Base-by-base conservation (phyloP, 2,329 filamentous ascomycete species). In the Alternaria hordeiaustralica region DNA sequence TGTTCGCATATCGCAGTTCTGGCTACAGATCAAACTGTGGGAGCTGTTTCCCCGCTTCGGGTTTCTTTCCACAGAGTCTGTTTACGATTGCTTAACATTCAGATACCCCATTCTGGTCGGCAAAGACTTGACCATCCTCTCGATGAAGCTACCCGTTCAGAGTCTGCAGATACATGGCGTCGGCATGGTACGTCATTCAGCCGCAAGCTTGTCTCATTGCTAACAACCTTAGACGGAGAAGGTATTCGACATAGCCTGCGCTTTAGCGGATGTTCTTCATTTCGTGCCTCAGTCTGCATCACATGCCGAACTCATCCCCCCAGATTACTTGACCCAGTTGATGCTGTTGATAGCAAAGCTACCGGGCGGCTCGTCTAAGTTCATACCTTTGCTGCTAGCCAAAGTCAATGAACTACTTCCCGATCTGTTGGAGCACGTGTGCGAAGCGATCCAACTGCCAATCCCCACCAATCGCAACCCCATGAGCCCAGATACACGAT, bases 1-100 rank as follows among this genome's bases (percentile, higher is more conserved):
- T 57, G 75, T 89, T 15, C 81, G 84, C 20, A 82, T 84, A 3
- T 89, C 88, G 70, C 88, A 90, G 71, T 85, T 89, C 66, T 92
- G 89, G 88, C 79, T 92, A 20, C 88, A 88, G 78, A 87, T 85
- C 59, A 86, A 88, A 57, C 81, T 85, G 1, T 91, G 88, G 89
- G 87, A 90, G 69, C 78, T 91, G 20, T 84, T 83, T 62, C 83
- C 86, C 58, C 87, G 84, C 49, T 87, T 86, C 69, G 84, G 86
- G 10, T 86, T 82, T 66, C 79, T 85, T 26, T 84, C 83, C 25
- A 77, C 69, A 78, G 81, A 58, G 76, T 80, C 65, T 78, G 84
- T 61, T 0, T 85, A 89, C 44, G 83, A 86, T 20, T 82, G 81
- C 65, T 84, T 90, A 64, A 86, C 88, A 0, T 91, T 90, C 69